Conservation (phyloP, 768 basidiomycete species). For the Ephemerocybe angulata region DNA sequence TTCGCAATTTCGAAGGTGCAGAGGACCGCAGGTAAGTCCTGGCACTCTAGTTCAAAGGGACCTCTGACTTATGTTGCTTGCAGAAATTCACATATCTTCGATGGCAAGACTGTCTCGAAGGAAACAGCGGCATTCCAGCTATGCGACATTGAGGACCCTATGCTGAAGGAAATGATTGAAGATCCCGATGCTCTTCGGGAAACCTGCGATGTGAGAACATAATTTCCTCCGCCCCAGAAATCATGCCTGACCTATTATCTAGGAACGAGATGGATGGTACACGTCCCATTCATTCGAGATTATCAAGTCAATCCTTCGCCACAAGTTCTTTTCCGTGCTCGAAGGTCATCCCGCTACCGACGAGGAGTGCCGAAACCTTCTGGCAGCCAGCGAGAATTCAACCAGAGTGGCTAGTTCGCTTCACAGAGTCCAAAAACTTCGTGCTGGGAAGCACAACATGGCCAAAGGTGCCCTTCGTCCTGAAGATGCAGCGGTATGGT, state of each 20-base stretch:
- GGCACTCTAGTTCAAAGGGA: constrained; percentile 1
- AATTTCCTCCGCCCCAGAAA: neutral
- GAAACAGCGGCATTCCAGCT: constrained; percentile 94
- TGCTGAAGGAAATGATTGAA: constrained; percentile 78
- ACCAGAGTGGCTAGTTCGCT: constrained; percentile 33
- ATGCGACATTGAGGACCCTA: constrained; percentile 85
- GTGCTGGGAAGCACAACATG: constrained; percentile 81
- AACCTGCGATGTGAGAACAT: constrained; percentile 62
- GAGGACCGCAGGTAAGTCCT: constrained; percentile 42
- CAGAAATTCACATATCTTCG: constrained; percentile 81
- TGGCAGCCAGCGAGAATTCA: constrained; percentile 41
- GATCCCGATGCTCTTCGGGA: constrained; percentile 66
- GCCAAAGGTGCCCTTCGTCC: constrained; percentile 80
- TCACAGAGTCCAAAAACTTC: constrained; percentile 48
- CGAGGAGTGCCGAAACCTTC: constrained; percentile 66
- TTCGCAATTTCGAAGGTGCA: constrained; percentile 38
- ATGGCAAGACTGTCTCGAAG: constrained; percentile 73
- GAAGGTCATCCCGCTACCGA: constrained; percentile 70
- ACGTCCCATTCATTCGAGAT: constrained; percentile 69
- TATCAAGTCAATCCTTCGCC: constrained; percentile 80
- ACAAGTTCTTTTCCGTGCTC: constrained; percentile 79
- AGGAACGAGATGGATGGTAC: constrained; percentile 93
- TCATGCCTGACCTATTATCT: neutral
- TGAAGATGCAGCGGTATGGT: constrained; percentile 76
- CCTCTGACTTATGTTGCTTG: neutral